Conservation (phyloP, 2,329 filamentous ascomycete genomes). For the Moelleriella libera region DNA sequence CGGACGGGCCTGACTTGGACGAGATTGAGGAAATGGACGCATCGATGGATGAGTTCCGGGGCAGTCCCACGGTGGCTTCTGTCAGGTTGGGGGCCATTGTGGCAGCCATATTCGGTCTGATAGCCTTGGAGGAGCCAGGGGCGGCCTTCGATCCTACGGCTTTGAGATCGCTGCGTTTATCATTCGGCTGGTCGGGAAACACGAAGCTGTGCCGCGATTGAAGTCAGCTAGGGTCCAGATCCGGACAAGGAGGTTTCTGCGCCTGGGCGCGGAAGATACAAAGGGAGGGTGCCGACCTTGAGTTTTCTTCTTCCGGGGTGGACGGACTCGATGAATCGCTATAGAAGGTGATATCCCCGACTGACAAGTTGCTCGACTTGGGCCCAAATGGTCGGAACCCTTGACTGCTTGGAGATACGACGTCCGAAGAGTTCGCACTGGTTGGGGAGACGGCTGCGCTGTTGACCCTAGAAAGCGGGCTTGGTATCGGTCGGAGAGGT, state of each 20-base stretch:
- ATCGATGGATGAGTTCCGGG: conserved; percentile 80
- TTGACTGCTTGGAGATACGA: conserved; percentile 7
- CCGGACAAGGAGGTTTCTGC: conserved; percentile 1
- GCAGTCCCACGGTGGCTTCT: conserved; percentile 25
- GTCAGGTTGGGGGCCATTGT: conserved; percentile 24
- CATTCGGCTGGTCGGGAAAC: conserved; percentile 28
- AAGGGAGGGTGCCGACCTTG: conserved; percentile 11
- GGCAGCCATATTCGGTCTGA: conserved; percentile 32
- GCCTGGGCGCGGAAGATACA: no score
- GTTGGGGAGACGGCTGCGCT: conserved; percentile 26
- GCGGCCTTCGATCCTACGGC: conserved; percentile 27
- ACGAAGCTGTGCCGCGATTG: conserved; percentile 10
- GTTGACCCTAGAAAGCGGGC: conserved; percentile 32
- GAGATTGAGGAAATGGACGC: conserved; percentile 77
- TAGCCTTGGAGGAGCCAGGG: conserved; percentile 22
- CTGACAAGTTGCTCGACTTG: conserved; percentile 2
- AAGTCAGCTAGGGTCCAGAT: not conserved
- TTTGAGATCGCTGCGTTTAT: conserved; percentile 29
- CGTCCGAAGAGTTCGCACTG: conserved; percentile 22
- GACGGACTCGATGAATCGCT: conserved; percentile 21
- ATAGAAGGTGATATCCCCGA: conserved; percentile 18
- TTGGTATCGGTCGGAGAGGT: conserved; percentile 31
- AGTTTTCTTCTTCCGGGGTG: conserved; percentile 15
- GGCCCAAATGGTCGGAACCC: no score
- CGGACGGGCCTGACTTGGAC: conserved; percentile 31